phyloP scores from a whole-genome alignment of 352 stramenopile genomes.

The Pythium coloratum region DNA sequence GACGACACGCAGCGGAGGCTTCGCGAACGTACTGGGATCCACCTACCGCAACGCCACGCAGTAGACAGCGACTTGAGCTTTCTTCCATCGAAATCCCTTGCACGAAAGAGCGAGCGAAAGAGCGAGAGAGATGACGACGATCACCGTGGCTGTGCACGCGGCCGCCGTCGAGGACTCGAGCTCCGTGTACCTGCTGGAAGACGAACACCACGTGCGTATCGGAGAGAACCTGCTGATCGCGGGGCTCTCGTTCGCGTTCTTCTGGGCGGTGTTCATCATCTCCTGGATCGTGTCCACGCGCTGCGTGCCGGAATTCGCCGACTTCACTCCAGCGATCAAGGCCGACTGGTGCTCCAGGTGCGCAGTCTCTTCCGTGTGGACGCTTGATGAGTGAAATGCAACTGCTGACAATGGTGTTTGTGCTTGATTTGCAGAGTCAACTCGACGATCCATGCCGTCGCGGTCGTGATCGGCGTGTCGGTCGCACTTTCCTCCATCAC shows the following conservation, averaged over 20 bases:
- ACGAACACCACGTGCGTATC: slow-evolving; percentile 53
- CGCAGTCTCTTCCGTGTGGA: slow-evolving; percentile 6
- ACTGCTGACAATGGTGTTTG: neutral
- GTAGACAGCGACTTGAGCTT: neutral
- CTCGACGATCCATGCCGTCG: slow-evolving; percentile 73
- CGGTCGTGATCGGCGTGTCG: slow-evolving; percentile 61
- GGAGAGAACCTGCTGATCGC: slow-evolving; percentile 68
- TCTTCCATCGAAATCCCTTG: neutral
- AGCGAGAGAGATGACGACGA: slow-evolving; percentile 11
- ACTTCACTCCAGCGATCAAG: slow-evolving; percentile 66
- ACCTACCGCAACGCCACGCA: neutral
- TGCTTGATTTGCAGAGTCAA: slow-evolving; percentile 54
- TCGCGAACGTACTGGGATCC: neutral
- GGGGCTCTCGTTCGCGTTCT: slow-evolving; percentile 57
- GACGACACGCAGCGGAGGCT: neutral
- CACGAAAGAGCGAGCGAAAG: neutral
- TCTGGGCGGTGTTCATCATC: slow-evolving; percentile 64
- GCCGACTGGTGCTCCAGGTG: slow-evolving; percentile 83
- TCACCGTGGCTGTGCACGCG: slow-evolving; percentile 21
- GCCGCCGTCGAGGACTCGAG: slow-evolving; percentile 1
- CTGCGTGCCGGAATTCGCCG: slow-evolving; percentile 56
- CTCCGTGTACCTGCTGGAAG: slow-evolving; percentile 49
- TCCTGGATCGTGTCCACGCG: slow-evolving; percentile 62
- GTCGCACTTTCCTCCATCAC: slow-evolving; percentile 65
- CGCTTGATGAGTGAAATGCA: neutral